Percentiles rank a stretch among this genome's conserved stretches.
Conservation (phyloP, 2,329 filamentous ascomycete genomes). For the Esteya vermicola region DNA sequence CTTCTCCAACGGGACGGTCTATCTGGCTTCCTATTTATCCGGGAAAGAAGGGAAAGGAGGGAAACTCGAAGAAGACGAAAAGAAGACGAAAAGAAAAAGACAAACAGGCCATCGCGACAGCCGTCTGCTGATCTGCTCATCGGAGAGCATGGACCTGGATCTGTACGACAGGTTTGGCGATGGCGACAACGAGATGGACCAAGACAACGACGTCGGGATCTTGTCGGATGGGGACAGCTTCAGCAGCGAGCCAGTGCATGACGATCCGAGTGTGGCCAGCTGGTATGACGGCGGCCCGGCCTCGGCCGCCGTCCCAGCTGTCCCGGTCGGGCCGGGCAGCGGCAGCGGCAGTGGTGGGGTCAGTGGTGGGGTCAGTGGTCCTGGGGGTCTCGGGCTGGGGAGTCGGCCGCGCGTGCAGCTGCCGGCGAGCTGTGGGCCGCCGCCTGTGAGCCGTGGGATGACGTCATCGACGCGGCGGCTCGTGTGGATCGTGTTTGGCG, state of each 20-base stretch:
- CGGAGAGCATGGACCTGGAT: neutral
- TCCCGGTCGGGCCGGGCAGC: no score
- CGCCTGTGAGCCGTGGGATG: constrained; percentile 54
- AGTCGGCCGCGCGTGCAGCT: constrained; percentile 40
- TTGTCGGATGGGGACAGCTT: neutral
- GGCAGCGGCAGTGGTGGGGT: constrained; percentile 9
- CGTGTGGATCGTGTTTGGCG: constrained; percentile 93
- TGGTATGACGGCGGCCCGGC: neutral
- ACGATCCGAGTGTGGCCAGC: no score
- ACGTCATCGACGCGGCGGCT: constrained; percentile 58
- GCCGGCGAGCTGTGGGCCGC: constrained; percentile 76
- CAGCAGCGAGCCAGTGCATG: neutral
- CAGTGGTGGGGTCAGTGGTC: neutral
- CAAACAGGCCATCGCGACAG: no score
- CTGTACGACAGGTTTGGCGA: neutral
- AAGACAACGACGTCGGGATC: neutral
- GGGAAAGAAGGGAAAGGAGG: no score
- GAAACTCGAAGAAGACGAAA: no score
- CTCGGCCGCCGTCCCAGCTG: neutral
- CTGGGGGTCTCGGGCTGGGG: constrained; percentile 9
- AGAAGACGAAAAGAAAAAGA: no score
- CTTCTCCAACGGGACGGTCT: no score
- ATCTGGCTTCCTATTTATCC: no score
- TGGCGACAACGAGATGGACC: no score
- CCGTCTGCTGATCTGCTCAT: no score